Conservation (phyloP, 768 basidiomycete genomes). For the Amanita pallidorosea region DNA sequence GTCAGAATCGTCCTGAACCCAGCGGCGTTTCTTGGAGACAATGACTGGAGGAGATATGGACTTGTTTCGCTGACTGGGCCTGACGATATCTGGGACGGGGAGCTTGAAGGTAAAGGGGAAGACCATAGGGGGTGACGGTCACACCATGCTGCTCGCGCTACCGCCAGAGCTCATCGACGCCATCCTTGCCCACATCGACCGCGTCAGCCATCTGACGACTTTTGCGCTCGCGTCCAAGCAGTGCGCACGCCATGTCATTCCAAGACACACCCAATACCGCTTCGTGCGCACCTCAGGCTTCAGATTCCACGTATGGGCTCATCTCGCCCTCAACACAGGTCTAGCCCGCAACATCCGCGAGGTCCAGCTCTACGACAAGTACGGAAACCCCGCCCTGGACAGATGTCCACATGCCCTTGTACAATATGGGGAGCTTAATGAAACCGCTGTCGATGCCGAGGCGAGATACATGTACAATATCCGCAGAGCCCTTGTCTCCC, state of each 20-base stretch:
- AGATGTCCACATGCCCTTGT: constrained; percentile 29
- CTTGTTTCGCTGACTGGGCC: background rate
- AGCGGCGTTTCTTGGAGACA: constrained; percentile 53
- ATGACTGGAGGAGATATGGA: constrained; percentile 21
- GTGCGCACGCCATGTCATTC: constrained; percentile 27
- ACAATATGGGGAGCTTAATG: constrained; percentile 11
- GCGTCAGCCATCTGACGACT: constrained; percentile 28
- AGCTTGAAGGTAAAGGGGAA: constrained; percentile 71
- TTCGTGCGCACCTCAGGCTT: constrained; percentile 32
- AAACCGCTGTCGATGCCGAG: constrained; percentile 14
- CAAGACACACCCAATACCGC: constrained; percentile 40
- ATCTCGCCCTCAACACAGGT: constrained; percentile 38
- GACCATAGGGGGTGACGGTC: background rate
- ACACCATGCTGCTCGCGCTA: constrained; percentile 20
- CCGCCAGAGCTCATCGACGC: constrained; percentile 38
- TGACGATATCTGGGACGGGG: constrained; percentile 40
- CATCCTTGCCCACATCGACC: constrained; percentile 33
- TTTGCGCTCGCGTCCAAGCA: constrained; percentile 32
- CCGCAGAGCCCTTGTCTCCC: constrained; percentile 28
- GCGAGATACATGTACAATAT: constrained; percentile 25
- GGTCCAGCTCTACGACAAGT: constrained; percentile 31
- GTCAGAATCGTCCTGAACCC: constrained; percentile 39
- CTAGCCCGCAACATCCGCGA: constrained; percentile 35
- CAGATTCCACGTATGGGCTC: constrained; percentile 33
- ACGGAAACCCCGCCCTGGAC: constrained; percentile 26